These are phyloP conservation scores for Crataegus laevigata DNA, from an alignment of 306 rosid species.

Conservation along the genomic window DNA sequence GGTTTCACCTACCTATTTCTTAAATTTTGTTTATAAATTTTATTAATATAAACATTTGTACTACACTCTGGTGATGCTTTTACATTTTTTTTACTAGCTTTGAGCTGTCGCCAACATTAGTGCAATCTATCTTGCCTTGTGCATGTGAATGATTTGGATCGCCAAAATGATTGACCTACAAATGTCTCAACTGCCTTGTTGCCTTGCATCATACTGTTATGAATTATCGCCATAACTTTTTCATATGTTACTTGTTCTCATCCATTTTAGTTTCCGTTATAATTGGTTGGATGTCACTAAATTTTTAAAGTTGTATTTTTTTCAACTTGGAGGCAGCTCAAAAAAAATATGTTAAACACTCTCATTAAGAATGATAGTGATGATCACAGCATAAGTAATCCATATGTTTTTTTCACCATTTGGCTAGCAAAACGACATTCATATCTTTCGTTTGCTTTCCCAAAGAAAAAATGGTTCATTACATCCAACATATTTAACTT, in stretches of 20 bases:
- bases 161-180: background rate
- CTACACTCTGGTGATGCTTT: background rate
- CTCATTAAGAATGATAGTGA: no score
- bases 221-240: background rate
- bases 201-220: background rate
- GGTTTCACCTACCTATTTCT: slow-evolving; percentile 32
- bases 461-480: background rate
- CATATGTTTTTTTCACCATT: no score
- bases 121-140: background rate
- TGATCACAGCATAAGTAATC: no score
- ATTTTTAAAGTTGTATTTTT: background rate
- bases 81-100: background rate
- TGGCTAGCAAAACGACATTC: no score
- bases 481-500: background rate
- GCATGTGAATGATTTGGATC: background rate
- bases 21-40: background rate
- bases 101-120: background rate
- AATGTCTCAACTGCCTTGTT: background rate
- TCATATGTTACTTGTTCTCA: background rate
- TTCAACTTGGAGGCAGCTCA: background rate
- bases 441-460: no score
- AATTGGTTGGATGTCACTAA: background rate
- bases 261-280: background rate
- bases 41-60: background rate
- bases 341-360: no score